Base-by-base conservation (phyloP, 345 rosid genomes). In the Orychophragmus violaceus region DNA sequence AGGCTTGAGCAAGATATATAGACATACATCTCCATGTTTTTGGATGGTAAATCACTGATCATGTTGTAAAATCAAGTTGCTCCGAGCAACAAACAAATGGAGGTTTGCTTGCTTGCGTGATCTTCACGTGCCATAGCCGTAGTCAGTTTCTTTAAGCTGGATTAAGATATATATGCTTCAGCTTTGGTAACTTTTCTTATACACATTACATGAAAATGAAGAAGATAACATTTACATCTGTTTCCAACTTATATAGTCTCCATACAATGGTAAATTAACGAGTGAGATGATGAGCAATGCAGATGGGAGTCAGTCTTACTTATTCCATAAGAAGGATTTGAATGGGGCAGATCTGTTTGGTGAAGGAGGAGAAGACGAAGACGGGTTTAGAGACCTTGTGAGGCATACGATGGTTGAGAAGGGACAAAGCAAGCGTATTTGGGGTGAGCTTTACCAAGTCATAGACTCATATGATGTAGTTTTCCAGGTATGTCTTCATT, bases 371-470 rank as follows among this genome's bases (percentile, higher is more conserved):
- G 74, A 41, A 70, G 95, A 84, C 61, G 90, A 0, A 60, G 97
- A 90, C 56, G 95, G 97, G 70, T 76, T 87, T 66, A 86, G 93
- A 74, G 97, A 90, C 51, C 80, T 94, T 68, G 97, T 94, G 50
- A 86, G 96, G 37, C 97, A 90, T 68, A 90, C 82, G 1, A 94
- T 94, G 96, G 90, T 94, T 83, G 97, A 90, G 71, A 94, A 90
- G 78, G 99, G 97, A 53, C 99, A 94, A 77, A 94, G 99, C 28
- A 94, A 94, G 76, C 96, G 96, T 57, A 87, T 94, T 74, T 90
- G 97, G 97, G 96, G 97, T 54, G 99, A 94, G 75, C 96, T 94
- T 53, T 94, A 94, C 85, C 87, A 94, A 85, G 99, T 94, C 37
- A 81, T 88, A 2, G 97, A 94, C 74, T 94, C 99, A 5, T 90